phyloP scores from a whole-genome alignment of 768 basidiomycete genomes.

The Podaxis pistillaris region DNA sequence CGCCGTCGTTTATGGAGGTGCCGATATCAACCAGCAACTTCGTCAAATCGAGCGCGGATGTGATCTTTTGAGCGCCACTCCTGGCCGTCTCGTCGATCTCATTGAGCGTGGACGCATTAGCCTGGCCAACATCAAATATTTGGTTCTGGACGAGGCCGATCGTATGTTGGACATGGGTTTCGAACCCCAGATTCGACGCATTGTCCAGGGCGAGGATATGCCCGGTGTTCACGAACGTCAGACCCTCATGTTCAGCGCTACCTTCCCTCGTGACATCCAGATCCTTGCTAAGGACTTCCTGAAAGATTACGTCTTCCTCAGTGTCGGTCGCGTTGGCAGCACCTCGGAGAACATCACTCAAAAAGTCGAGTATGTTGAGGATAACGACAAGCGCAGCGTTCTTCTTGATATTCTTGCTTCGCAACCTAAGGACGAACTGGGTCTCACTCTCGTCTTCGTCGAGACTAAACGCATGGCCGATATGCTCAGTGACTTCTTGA shows the following conservation, averaged over 20 bases:
- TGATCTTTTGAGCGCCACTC: conserved; percentile 95
- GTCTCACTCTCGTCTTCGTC: conserved; percentile 94
- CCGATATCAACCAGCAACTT: conserved; percentile 95
- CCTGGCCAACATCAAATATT: conserved; percentile 93
- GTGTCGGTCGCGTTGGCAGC: conserved; percentile 96
- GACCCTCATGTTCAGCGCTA: conserved; percentile 99
- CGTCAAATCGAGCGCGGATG: conserved; percentile 95
- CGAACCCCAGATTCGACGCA: conserved; percentile 97
- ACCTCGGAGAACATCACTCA: conserved; percentile 99
- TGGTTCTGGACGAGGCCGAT: conserved; percentile 99
- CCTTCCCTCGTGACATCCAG: conserved; percentile 99
- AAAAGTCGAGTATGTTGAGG: conserved; percentile 98
- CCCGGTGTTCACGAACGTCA: conserved; percentile 89
- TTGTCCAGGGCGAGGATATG: conserved; percentile 99
- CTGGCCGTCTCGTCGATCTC: conserved; percentile 95
- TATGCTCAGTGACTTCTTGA: conserved; percentile 94
- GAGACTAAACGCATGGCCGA: conserved; percentile 99
- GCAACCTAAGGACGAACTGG: conserved; percentile 57
- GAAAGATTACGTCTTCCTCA: conserved; percentile 98
- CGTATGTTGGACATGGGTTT: conserved; percentile 99
- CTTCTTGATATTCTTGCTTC: conserved; percentile 91
- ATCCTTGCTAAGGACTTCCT: conserved; percentile 94
- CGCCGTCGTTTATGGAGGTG: conserved; percentile 98
- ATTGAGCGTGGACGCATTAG: conserved; percentile 98
- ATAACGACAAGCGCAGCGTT: conserved; percentile 94